phyloP scores from a whole-genome alignment of 495 filamentous ascomycete genomes.

The Bathelium albidoporum region DNA sequence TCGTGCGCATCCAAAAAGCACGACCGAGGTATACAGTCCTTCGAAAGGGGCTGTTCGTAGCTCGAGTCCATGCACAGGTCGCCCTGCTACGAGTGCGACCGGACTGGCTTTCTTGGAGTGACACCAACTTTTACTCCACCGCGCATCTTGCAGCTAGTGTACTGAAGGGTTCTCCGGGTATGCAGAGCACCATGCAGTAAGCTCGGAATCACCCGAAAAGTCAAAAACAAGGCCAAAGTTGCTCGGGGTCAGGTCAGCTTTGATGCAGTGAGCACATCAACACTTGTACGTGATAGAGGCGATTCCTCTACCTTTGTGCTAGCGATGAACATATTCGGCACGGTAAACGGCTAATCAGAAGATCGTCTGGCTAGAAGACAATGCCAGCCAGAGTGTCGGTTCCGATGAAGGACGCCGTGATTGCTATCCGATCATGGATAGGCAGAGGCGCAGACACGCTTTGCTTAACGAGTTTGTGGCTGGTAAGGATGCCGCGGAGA shows the following conservation, averaged over 20 bases:
- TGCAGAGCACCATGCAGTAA: constrained; percentile 1
- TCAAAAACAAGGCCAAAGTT: neutral
- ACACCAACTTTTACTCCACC: neutral
- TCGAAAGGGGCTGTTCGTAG: no score
- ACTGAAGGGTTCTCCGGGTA: neutral
- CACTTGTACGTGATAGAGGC: neutral
- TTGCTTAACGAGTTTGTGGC: neutral
- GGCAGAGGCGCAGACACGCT: neutral
- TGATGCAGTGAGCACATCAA: no score
- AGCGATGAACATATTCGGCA: neutral
- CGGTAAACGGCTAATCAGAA: neutral
- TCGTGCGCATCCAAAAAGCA: no score
- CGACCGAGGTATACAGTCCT: no score
- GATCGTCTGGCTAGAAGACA: neutral
- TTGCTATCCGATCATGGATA: neutral
- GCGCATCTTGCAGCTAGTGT: neutral
- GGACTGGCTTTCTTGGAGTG: no score
- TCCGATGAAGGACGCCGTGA: neutral
- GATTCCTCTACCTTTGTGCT: neutral
- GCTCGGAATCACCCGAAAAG: neutral
- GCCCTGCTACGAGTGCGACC: no score
- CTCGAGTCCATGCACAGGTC: no score
- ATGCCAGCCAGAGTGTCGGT: neutral
- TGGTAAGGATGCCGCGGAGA: neutral
- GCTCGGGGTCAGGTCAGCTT: neutral